phyloP scores from a whole-genome alignment of 73 alveolate species.

The Paramecium tetraurelia region DNA sequence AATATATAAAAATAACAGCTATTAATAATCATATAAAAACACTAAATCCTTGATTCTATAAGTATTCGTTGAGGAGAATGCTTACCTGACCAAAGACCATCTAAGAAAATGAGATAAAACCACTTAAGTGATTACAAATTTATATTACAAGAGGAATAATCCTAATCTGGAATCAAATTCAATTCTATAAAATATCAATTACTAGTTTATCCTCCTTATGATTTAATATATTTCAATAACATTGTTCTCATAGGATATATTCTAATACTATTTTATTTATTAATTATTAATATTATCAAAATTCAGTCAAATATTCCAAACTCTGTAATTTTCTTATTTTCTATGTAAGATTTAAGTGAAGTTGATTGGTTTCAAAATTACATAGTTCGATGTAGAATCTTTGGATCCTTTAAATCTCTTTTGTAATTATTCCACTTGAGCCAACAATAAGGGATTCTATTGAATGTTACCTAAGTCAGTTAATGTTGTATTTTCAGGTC shows the following conservation, averaged over 20 bases:
- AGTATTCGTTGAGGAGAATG: neutral
- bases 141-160: neutral
- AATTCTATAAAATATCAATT: neutral
- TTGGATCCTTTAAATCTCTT: neutral
- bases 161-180: neutral
- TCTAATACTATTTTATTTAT: neutral
- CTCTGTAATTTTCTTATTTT: slow-evolving; percentile 11
- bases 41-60: neutral
- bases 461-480: neutral
- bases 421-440: slow-evolving; percentile 11
- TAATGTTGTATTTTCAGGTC: slow-evolving; percentile 7
- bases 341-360: neutral
- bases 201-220: neutral
- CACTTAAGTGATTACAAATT: no score
- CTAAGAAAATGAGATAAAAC: neutral
- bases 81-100: neutral
- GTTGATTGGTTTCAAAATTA: neutral
- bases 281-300: neutral
- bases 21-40: neutral
- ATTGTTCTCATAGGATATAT: neutral
- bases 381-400: neutral
- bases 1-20: neutral
- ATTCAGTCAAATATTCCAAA: slow-evolving; percentile 30
- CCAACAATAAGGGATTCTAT: neutral
- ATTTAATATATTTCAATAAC: no score